Evolutionary conservation across 495 filamentous ascomycete genomes (phyloP), one percentile per base, ranked within the genome.

Genomic region (Penicillium pulvis): DNA sequence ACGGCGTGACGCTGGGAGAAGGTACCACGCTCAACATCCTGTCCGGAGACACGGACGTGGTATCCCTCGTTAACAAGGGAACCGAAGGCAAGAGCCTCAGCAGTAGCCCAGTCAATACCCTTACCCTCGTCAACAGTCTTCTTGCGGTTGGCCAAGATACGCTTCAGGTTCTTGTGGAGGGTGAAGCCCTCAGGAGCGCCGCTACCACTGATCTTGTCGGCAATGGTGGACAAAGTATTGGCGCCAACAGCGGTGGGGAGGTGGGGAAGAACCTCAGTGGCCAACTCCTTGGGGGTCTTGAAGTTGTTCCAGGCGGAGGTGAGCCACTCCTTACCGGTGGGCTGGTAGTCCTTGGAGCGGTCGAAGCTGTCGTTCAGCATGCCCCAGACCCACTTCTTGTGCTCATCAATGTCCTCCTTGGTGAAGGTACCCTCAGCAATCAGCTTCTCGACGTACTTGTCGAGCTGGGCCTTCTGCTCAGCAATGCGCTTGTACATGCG

Each of bases 351-450:
- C 78, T 92, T 97, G 77, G 91, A 95, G 71, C 93, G 90, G 61
- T 92, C 83, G 75, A 98, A 98, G 79, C 91, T 96, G 71, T 96
- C 92, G 68, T 93, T 91, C 45, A 98, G 79, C 93, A 98, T 98
- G 61, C 90, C 91, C 94, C 95, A 98, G 51, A 98, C 95, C 94
- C 94, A 98, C 75, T 95, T 90, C 81, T 94, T 96, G 83, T 98
- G 94, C 81, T 98, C 94, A 58, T 98, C 93, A 57, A 98, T 90
- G 68, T 98, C 94, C 65, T 93, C 93, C 78, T 96, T 91, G 57
- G 92, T 97, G 80, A 98, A 98, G 53, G 90, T 92, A 59, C 90
- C 88, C 69, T 96, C 92, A 60, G 89, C 80, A 31, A 97, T 79
- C 39, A 98, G 90, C 81, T 92, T 86, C 58, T 93, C 83, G 58